Evolutionary conservation across 345 rosid species (phyloP).

Genomic region (Citrus inodora): DNA sequence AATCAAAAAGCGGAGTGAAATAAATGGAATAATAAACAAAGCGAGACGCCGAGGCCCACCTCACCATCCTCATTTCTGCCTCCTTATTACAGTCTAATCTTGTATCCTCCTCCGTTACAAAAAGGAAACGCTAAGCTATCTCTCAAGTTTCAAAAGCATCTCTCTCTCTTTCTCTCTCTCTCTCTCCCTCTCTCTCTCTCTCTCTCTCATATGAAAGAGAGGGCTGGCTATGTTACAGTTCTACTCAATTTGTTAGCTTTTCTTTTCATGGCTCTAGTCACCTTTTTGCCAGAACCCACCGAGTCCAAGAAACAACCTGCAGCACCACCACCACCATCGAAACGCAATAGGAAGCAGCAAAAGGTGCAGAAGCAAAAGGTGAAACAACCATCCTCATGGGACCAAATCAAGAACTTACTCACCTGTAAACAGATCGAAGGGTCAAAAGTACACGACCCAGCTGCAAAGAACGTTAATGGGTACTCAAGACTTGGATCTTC

Average conservation of each 20-base stretch:
- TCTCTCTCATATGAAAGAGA: slow-evolving; percentile 2
- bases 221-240: slow-evolving; percentile 4
- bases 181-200: not conserved
- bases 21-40: slow-evolving; percentile 18
- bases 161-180: slow-evolving; percentile 2
- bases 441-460: slow-evolving; percentile 71
- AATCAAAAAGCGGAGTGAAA: slow-evolving; percentile 11
- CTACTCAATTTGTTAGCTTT: slow-evolving; percentile 5
- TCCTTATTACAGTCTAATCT: slow-evolving; percentile 36
- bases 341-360: slow-evolving; percentile 26
- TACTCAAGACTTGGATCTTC: slow-evolving; percentile 61
- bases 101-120: slow-evolving; percentile 35
- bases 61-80: slow-evolving; percentile 21
- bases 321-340: slow-evolving; percentile 13
- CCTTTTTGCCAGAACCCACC: slow-evolving; percentile 41
- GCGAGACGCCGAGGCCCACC: slow-evolving; percentile 25
- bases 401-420: slow-evolving; percentile 90
- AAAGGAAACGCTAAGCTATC: not conserved
- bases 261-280: slow-evolving; percentile 61
- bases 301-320: slow-evolving; percentile 17
- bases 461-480: slow-evolving; percentile 45
- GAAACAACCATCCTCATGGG: slow-evolving; percentile 85
- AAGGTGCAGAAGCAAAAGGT: slow-evolving; percentile 27
- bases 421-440: slow-evolving; percentile 87
- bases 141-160: slow-evolving; percentile 7